Conservation (phyloP, 2,329 filamentous ascomycete species). For the Ascochyta fabae region DNA sequence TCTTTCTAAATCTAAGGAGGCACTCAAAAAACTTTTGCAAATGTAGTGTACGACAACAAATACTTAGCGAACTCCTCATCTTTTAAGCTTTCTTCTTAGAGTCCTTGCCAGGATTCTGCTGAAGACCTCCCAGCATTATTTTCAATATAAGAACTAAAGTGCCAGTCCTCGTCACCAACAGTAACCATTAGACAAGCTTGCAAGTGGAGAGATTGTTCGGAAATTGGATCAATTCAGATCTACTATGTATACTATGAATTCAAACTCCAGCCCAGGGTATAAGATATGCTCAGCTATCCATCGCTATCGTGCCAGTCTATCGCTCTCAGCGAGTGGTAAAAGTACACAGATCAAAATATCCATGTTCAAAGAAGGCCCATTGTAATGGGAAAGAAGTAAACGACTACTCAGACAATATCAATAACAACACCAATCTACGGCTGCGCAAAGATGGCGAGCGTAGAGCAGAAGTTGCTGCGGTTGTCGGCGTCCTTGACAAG, state of each 20-base stretch:
- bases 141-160: no score
- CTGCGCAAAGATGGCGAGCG: slow-evolving; percentile 50
- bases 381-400: slow-evolving; percentile 26
- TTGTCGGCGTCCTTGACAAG: slow-evolving; percentile 53
- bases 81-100: no score
- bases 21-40: no score
- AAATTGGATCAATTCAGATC: slow-evolving; percentile 15
- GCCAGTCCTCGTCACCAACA: not conserved
- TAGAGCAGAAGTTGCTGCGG: slow-evolving; percentile 57
- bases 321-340: slow-evolving; percentile 1
- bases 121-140: no score
- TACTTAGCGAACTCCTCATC: no score
- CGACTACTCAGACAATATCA: slow-evolving; percentile 28
- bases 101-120: no score
- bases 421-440: slow-evolving; percentile 6
- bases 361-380: slow-evolving; percentile 11
- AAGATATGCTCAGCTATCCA: slow-evolving; percentile 17
- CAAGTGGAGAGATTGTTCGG: not conserved
- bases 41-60: no score
- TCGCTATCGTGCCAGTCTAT: slow-evolving; percentile 7
- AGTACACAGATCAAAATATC: slow-evolving; percentile 4
- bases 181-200: not conserved
- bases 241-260: slow-evolving; percentile 3
- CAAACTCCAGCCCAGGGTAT: slow-evolving; percentile 20
- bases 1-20: no score